Base-by-base conservation (phyloP, 2,329 filamentous ascomycete species). In the Clathrospora elynae region DNA sequence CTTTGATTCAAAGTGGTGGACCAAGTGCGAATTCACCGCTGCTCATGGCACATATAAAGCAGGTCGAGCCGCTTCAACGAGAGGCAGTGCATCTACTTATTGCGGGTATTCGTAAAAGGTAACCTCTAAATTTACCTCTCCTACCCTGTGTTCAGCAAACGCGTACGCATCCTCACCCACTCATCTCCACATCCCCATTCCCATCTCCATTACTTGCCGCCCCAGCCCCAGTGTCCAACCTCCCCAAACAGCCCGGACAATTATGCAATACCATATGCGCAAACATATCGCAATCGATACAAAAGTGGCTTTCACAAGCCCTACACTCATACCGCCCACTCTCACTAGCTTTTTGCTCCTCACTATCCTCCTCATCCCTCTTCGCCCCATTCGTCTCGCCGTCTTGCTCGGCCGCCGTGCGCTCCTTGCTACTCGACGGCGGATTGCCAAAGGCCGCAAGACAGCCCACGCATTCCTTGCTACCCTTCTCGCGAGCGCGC, bases 281-380 rank as follows among this genome's bases (percentile, higher is more conserved):
- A 73, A 93, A 96, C 16, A 96, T 84, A 69, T 99, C 93, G 69
- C 93, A 99, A 68, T 99, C 93, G 54, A 99, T 95, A 75, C 93
- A 99, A 67, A 97, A 99, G 72, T 97, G 92, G 46, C 88, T 85
- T 3, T 80, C 73, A 70, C 93, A 99, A n/a, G 86, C 84, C 56
- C 86, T 82, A 68, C 93, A 99, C 46, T 88, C 88, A 67, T 99
- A 99, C 36, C 93, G 77, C 33, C 87, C 85, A 64, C 87, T 93
- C 74, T 95, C 89, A 67, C 88, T 92, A 29, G 91, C 57, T 41
- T 60, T 69, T 59, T 62, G 69, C 59, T 54, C 55, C 58, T 61
- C 73, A 58, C 49, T 53, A 4, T 66, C 66, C 4, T 66, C 61
- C 9, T 60, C 59, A 9, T 62, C 55, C 17, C 52, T 33, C 25